Conservation (phyloP, 1,284 basidiomycete genomes). For the Sporisorium iseilematis-ciliati region DNA sequence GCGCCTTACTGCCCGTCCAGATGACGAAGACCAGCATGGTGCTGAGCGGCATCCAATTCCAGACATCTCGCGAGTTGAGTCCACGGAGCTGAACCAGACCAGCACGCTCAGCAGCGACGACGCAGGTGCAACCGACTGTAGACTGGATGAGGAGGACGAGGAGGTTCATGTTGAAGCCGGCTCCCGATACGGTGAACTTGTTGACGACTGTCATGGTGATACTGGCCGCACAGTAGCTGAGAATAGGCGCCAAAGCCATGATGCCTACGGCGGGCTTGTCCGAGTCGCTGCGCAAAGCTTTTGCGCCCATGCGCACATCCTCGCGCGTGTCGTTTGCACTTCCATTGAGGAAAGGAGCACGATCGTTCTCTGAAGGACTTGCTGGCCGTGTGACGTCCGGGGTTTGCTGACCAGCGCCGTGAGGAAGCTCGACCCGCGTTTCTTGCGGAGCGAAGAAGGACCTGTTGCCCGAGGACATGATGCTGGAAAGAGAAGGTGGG, state of each 20-base stretch:
- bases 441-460: constrained; percentile 54
- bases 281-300: constrained; percentile 25
- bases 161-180: constrained; percentile 96
- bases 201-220: constrained; percentile 99
- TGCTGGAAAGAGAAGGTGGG: neutral
- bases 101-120: constrained; percentile 79
- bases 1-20: constrained; percentile 96
- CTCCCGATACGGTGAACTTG: constrained; percentile 97
- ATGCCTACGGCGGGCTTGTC: constrained; percentile 47
- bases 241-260: constrained; percentile 78
- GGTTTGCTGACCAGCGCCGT: constrained; percentile 35
- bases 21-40: constrained; percentile 92
- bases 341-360: constrained; percentile 47
- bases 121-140: constrained; percentile 79
- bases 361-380: constrained; percentile 51
- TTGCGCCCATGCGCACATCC: constrained; percentile 51
- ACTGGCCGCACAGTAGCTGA: constrained; percentile 91
- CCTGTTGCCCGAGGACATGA: constrained; percentile 46
- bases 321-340: constrained; percentile 28
- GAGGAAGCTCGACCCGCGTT: constrained; percentile 45
- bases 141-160: constrained; percentile 93
- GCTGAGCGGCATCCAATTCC: constrained; percentile 94
- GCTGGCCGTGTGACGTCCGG: constrained; percentile 46
- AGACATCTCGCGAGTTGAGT: constrained; percentile 87
- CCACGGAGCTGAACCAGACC: constrained; percentile 90